Evolutionary conservation across 805 yeast species (phyloP).

Genomic region (Lipomyces yamanashiensis): DNA sequence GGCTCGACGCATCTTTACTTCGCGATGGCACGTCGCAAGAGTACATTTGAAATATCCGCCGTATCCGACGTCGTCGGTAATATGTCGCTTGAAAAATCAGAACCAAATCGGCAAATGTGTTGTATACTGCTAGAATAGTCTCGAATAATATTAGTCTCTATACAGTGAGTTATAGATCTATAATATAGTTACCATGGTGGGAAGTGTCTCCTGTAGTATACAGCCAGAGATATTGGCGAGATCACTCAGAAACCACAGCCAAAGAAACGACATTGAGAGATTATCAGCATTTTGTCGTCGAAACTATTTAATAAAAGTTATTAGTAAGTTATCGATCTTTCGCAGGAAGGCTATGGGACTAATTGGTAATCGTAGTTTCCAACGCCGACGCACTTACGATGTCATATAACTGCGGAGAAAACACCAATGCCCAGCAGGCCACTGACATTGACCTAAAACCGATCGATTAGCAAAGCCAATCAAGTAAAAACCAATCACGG

Average conservation of each 20-base stretch:
- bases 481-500: not conserved
- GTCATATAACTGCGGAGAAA: constrained; percentile 95
- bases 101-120: constrained; percentile 87
- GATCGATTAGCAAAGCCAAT: not conserved
- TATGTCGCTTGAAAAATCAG: constrained; percentile 80
- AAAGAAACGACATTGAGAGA: constrained; percentile 79
- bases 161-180: not conserved
- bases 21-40: constrained; percentile 71
- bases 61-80: constrained; percentile 71
- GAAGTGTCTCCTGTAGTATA: constrained; percentile 82
- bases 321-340: not conserved
- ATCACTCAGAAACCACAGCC: constrained; percentile 93
- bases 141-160: constrained; percentile 1
- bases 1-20: constrained; percentile 67
- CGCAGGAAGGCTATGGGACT: not conserved
- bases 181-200: constrained; percentile 67
- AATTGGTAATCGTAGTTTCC: not conserved
- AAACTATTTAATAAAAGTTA: constrained; percentile 48
- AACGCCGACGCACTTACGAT: constrained; percentile 50
- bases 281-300: constrained; percentile 87
- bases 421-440: constrained; percentile 97
- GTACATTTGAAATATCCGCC: constrained; percentile 63
- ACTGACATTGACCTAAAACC: constrained; percentile 75
- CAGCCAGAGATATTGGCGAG: constrained; percentile 93
- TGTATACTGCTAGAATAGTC: constrained; percentile 85